Evolutionary conservation across 306 rosid genomes (phyloP).

Genomic region (Corylus avellana): DNA sequence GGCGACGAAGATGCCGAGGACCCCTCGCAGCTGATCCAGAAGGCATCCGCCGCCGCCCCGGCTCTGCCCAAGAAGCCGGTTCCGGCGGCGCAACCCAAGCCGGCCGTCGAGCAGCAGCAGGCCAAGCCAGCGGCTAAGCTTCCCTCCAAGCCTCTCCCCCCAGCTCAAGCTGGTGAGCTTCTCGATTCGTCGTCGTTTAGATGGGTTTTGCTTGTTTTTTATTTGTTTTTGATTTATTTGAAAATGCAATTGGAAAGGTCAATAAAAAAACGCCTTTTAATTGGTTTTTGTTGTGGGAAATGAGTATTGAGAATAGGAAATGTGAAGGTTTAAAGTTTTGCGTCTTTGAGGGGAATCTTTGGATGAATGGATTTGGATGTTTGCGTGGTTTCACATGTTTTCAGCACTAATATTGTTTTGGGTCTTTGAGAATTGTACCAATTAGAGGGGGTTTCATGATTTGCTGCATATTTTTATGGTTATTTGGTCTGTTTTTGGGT

Average conservation of each 20-base stretch:
- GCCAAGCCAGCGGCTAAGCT: constrained; percentile 58
- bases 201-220: not conserved
- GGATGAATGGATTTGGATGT: not conserved
- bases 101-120: constrained; percentile 27
- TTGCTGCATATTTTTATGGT: not conserved
- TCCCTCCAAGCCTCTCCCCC: constrained; percentile 84
- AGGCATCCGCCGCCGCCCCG: constrained; percentile 31
- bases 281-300: not conserved
- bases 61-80: constrained; percentile 44
- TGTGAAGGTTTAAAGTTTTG: not conserved
- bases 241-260: not conserved
- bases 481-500: not conserved
- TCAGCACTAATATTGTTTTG: not conserved
- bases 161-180: constrained; percentile 75
- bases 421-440: not conserved
- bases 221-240: not conserved
- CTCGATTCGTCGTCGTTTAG: not conserved
- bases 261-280: not conserved
- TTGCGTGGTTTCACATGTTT: not conserved
- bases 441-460: not conserved
- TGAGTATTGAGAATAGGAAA: not conserved
- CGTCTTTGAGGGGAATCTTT: not conserved
- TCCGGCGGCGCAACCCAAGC: constrained; percentile 41
- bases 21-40: constrained; percentile 68
- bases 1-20: constrained; percentile 90